A percentile compares a stretch with the other conserved stretches of the same genome.
Conservation (phyloP, 306 rosid genomes). For the Coriaria nepalensis region DNA sequence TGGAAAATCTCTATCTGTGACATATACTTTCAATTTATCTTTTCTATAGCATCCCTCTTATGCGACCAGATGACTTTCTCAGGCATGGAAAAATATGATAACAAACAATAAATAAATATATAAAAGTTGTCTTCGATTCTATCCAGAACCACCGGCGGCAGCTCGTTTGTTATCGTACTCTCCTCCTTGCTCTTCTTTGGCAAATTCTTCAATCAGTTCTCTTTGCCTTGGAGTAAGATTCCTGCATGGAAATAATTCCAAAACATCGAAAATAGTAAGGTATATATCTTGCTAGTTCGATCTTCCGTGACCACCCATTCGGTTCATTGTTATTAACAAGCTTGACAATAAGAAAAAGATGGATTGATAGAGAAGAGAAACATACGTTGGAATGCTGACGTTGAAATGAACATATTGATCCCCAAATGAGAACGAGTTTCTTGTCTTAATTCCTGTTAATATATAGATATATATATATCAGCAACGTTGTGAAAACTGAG, state of each 20-base stretch:
- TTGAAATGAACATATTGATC: constrained; percentile 84
- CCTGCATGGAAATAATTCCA: constrained; percentile 23
- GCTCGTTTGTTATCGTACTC: constrained; percentile 25
- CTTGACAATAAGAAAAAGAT: background rate
- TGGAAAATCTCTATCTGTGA: too few relatives aligned
- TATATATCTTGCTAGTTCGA: background rate
- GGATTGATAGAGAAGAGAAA: background rate
- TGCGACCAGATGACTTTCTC: too few relatives aligned
- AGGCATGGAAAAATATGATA: too few relatives aligned
- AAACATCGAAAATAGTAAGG: background rate
- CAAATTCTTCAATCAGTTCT: constrained; percentile 70
- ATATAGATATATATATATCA: background rate
- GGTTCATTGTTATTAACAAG: background rate
- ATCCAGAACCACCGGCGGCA: constrained; percentile 29
- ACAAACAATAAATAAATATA: too few relatives aligned
- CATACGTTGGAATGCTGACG: constrained; percentile 71
- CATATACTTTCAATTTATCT: too few relatives aligned
- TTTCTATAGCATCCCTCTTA: too few relatives aligned
- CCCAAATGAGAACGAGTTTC: constrained; percentile 53
- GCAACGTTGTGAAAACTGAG: background rate
- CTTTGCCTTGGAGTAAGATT: constrained; percentile 66
- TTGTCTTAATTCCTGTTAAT: constrained; percentile 53
- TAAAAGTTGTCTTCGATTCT: background rate
- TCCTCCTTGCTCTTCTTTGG: constrained; percentile 55
- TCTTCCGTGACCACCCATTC: too few relatives aligned